Conservation (phyloP, 768 basidiomycete genomes). For the Lactarius hengduanensis region DNA sequence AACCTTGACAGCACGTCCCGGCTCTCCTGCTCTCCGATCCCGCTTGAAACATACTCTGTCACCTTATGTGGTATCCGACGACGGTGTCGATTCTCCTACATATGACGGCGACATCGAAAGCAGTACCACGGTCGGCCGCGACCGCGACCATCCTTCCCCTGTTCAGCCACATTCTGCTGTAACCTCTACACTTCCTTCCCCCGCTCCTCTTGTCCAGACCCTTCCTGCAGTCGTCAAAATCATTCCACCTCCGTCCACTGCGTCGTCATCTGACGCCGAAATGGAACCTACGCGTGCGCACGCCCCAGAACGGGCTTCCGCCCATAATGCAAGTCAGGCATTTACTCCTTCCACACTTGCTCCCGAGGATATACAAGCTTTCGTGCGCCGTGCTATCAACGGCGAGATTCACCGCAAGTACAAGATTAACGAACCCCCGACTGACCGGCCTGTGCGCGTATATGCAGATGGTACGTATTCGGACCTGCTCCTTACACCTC, state of each 20-base stretch:
- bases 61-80: conserved; percentile 50
- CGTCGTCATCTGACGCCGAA: conserved; percentile 28
- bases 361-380: conserved; percentile 74
- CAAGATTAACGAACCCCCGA: conserved; percentile 84
- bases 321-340: conserved; percentile 30
- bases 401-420: conserved; percentile 66
- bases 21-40: conserved; percentile 29
- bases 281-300: conserved; percentile 21
- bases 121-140: conserved; percentile 59
- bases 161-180: conserved; percentile 31
- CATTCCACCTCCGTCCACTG: conserved; percentile 19
- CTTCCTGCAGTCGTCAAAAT: conserved; percentile 21
- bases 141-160: conserved; percentile 37
- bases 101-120: conserved; percentile 91
- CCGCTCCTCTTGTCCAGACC: conserved; percentile 13
- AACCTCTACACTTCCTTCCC: conserved; percentile 29
- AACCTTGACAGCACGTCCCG: conserved; percentile 12
- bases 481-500: conserved; percentile 5
- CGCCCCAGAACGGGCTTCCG: conserved; percentile 30
- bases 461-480: conserved; percentile 83
- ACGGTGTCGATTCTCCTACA: conserved; percentile 80
- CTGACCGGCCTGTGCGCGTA: conserved; percentile 76
- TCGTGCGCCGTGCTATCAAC: conserved; percentile 72
- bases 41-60: conserved; percentile 42
- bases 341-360: conserved; percentile 70